Conservation (phyloP, 2,329 filamentous ascomycete genomes). For the Sarocladium brachiariae region DNA sequence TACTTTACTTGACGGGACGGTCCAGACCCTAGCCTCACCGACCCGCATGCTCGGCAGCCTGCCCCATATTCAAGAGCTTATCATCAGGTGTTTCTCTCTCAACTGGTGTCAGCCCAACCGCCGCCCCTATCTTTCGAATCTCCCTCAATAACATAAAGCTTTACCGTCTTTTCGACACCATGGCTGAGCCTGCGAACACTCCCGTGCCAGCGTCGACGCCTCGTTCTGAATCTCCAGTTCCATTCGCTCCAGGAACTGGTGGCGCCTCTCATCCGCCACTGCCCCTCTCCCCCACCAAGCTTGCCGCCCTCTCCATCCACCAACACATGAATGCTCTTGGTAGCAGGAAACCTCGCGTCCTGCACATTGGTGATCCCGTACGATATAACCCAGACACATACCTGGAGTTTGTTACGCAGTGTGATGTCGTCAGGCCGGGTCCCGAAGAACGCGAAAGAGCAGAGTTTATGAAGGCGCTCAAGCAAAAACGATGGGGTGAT, state of each 20-base stretch:
- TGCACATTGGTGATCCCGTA: conserved; percentile 66
- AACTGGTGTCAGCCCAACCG: not conserved
- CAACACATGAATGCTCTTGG: not conserved
- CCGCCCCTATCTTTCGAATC: not conserved
- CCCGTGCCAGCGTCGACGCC: conserved; percentile 38
- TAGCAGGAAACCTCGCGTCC: conserved; percentile 45
- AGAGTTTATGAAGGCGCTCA: conserved; percentile 42
- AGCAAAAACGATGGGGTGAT: conserved; percentile 46
- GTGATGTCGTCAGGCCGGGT: conserved; percentile 45
- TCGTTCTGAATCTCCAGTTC: conserved; percentile 34
- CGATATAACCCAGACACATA: conserved; percentile 43
- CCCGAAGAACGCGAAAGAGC: conserved; percentile 41
- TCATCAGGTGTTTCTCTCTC: conserved; percentile 2
- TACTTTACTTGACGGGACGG: not conserved
- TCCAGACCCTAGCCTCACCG: conserved; percentile 5
- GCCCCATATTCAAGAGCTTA: not conserved
- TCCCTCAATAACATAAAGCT: not conserved
- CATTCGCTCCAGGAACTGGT: conserved; percentile 14
- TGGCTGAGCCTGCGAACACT: conserved; percentile 42
- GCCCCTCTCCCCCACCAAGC: conserved; percentile 20
- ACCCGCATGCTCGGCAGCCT: conserved; percentile 4
- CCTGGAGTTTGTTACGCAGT: conserved; percentile 33
- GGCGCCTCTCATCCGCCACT: conserved; percentile 17
- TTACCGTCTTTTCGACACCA: conserved; percentile 16
- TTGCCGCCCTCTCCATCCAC: conserved; percentile 14